These are phyloP conservation scores for Trichoderma atrobrunneum DNA, from an alignment of 2,329 filamentous ascomycete species.

Conservation along the genomic window DNA sequence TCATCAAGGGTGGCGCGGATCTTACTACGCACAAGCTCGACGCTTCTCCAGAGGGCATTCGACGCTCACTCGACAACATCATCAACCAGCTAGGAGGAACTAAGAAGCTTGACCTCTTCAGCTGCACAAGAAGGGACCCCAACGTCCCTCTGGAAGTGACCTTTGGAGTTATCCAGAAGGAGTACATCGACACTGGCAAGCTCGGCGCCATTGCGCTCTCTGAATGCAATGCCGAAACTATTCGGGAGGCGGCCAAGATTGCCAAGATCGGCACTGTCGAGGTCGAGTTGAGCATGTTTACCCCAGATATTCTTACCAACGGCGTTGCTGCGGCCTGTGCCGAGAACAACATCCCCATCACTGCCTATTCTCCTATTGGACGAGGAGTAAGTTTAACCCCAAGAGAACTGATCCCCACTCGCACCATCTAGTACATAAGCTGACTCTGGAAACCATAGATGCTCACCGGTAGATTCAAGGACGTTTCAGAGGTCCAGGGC, in stretches of 20 bases:
- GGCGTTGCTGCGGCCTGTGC: conserved; percentile 54
- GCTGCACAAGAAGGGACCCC: conserved; percentile 55
- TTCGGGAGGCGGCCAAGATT: conserved; percentile 46
- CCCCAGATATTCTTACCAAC: conserved; percentile 48
- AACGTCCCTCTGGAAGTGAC: conserved; percentile 45
- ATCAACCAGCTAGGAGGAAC: conserved; percentile 50
- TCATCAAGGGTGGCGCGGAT: conserved; percentile 57
- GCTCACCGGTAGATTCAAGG: conserved; percentile 30
- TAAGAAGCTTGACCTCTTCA: conserved; percentile 61
- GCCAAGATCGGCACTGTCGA: conserved; percentile 49
- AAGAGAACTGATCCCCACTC: conserved; percentile 12
- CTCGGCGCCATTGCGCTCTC: conserved; percentile 51
- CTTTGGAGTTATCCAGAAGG: conserved; percentile 42
- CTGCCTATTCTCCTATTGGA: conserved; percentile 56
- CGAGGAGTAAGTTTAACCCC: conserved; percentile 30
- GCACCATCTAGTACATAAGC: not conserved
- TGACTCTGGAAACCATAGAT: conserved; percentile 25
- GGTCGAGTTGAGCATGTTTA: conserved; percentile 52
- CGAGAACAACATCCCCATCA: conserved; percentile 64
- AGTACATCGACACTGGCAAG: conserved; percentile 52
- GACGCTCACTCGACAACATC: conserved; percentile 57
- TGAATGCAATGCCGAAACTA: conserved; percentile 49
- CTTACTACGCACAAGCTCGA: conserved; percentile 38
- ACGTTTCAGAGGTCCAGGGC: conserved; percentile 26
- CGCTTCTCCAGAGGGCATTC: conserved; percentile 52